Evolutionary conservation across 2,329 filamentous ascomycete species (phyloP).

Genomic region (Aspergillus versicolor): DNA sequence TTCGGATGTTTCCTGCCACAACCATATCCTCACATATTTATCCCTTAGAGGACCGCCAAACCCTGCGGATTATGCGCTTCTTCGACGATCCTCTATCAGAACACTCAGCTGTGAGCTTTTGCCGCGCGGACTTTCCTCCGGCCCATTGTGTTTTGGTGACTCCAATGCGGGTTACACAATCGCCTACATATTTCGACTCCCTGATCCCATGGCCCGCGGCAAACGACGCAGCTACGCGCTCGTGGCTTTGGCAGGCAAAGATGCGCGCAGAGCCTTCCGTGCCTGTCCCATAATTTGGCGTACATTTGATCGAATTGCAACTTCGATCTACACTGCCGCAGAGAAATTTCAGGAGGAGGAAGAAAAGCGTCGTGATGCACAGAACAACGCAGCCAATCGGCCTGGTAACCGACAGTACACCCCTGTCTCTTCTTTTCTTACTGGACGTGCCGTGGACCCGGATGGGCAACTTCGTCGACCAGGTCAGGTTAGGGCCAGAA

Average conservation of each 20-base stretch:
- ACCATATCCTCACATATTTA: slow-evolving; percentile 58
- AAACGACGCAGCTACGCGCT: slow-evolving; percentile 58
- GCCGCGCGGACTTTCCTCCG: slow-evolving; percentile 56
- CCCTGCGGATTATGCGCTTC: slow-evolving; percentile 53
- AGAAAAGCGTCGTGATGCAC: slow-evolving; percentile 44
- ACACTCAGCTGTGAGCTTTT: slow-evolving; percentile 58
- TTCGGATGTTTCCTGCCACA: slow-evolving; percentile 51
- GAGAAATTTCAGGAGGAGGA: slow-evolving; percentile 46
- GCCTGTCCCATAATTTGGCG: slow-evolving; percentile 52
- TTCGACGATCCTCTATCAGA: slow-evolving; percentile 58
- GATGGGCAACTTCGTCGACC: slow-evolving; percentile 55
- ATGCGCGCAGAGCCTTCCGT: slow-evolving; percentile 47
- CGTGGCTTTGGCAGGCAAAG: slow-evolving; percentile 56
- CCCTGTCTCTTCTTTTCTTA: slow-evolving; percentile 59
- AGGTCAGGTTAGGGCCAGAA: slow-evolving; percentile 55
- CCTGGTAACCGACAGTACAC: slow-evolving; percentile 47
- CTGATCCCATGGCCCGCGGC: slow-evolving; percentile 58
- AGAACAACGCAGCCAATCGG: slow-evolving; percentile 26
- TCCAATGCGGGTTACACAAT: slow-evolving; percentile 57
- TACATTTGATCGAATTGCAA: slow-evolving; percentile 55
- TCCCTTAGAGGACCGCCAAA: slow-evolving; percentile 58
- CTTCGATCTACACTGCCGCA: slow-evolving; percentile 49
- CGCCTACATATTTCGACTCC: slow-evolving; percentile 59
- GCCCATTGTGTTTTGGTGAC: slow-evolving; percentile 60
- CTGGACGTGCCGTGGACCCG: slow-evolving; percentile 55